These are phyloP conservation scores for Xylariaceae sp. DNA, from an alignment of 2,329 filamentous ascomycete species.

Conservation along the genomic window DNA sequence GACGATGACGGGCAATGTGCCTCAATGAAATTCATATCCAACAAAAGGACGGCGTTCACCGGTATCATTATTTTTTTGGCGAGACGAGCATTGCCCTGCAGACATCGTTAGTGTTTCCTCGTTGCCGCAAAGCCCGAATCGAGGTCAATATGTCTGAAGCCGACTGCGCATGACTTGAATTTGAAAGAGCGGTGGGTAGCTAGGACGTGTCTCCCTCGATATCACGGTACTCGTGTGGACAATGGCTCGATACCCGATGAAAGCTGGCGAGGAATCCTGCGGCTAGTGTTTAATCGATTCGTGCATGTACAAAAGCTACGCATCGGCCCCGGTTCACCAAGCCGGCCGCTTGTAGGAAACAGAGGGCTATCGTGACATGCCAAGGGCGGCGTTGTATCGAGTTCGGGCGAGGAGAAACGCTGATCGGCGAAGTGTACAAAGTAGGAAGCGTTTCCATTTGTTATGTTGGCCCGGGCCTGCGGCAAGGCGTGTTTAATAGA, in stretches of 20 bases:
- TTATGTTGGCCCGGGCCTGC: conserved; percentile 1
- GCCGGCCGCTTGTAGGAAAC: not conserved
- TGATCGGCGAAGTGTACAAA: conserved; percentile 12
- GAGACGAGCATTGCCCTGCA: conserved; percentile 16
- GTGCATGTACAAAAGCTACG: not conserved
- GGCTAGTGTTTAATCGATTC: not conserved
- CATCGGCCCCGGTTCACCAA: not conserved
- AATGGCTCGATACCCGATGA: too few relatives aligned
- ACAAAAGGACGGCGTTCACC: conserved; percentile 24
- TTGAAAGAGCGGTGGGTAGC: too few relatives aligned
- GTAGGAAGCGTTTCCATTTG: conserved; percentile 5
- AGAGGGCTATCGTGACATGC: conserved; percentile 1
- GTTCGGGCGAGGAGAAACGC: conserved; percentile 2
- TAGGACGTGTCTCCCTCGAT: too few relatives aligned
- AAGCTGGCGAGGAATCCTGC: too few relatives aligned
- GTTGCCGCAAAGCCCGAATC: too few relatives aligned
- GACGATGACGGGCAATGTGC: conserved; percentile 25
- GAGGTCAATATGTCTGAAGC: too few relatives aligned
- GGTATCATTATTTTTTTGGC: conserved; percentile 19
- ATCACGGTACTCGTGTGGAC: too few relatives aligned
- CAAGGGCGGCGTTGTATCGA: conserved; percentile 4
- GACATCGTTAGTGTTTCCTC: conserved; percentile 11
- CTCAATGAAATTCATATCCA: conserved; percentile 26
- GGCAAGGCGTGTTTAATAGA: conserved; percentile 14
- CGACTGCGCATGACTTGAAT: too few relatives aligned